phyloP scores from a whole-genome alignment of 768 basidiomycete species.

The Omphalotus guepiniiformis region DNA sequence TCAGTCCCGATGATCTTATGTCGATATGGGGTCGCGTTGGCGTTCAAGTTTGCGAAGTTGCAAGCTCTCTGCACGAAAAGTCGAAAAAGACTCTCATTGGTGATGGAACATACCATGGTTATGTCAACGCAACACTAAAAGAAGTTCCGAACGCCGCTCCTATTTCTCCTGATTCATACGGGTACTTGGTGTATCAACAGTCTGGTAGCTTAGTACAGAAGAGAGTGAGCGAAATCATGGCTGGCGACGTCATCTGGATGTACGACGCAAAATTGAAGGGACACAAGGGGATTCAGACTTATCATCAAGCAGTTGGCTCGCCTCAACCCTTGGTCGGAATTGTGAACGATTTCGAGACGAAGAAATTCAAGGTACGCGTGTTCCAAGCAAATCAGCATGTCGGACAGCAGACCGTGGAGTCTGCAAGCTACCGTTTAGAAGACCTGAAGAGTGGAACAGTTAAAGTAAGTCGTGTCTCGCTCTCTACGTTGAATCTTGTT shows the following conservation, averaged over 20 bases:
- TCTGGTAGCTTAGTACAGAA: constrained; percentile 61
- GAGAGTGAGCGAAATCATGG: constrained; percentile 75
- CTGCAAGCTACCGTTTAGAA: constrained; percentile 82
- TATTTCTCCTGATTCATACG: constrained; percentile 46
- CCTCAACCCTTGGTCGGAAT: constrained; percentile 65
- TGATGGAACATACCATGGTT: constrained; percentile 81
- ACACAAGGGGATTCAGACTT: constrained; percentile 78
- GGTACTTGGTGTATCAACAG: constrained; percentile 76
- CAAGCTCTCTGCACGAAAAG: constrained; percentile 62
- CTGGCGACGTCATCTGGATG: constrained; percentile 79
- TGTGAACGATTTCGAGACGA: constrained; percentile 76
- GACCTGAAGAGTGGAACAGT: constrained; percentile 84
- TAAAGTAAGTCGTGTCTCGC: constrained; percentile 45
- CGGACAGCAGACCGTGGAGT: constrained; percentile 74
- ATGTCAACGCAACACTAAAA: constrained; percentile 61
- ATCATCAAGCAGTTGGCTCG: constrained; percentile 53
- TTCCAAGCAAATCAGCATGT: constrained; percentile 87
- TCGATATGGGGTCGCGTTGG: constrained; percentile 72
- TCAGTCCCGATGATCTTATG: constrained; percentile 64
- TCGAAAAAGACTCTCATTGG: constrained; percentile 78
- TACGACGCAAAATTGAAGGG: constrained; percentile 69
- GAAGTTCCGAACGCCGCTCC: constrained; percentile 61
- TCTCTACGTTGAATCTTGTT: not conserved
- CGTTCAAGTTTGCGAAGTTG: constrained; percentile 66
- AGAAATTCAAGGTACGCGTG: constrained; percentile 82